phyloP scores from a whole-genome alignment of 441 rosid genomes.

The Populus hybrid region DNA sequence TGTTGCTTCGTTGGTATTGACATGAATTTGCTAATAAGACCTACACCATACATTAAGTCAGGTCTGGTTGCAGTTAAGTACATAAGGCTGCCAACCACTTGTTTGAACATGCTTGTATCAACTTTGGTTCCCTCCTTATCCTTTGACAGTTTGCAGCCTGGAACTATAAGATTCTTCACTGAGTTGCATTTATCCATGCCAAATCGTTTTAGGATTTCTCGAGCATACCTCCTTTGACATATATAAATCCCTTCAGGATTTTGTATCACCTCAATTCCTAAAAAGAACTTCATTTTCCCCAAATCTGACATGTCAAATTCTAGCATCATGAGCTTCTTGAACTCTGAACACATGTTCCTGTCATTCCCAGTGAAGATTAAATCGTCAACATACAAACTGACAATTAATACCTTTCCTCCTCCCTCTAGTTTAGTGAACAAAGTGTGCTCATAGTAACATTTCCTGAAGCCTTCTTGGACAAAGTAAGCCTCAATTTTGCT shows the following conservation, averaged over 20 bases:
- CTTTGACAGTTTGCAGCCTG: not conserved
- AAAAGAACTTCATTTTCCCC: not conserved
- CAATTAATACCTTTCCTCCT: not conserved
- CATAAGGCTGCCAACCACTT: not conserved
- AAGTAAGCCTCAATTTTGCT: not conserved
- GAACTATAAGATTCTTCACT: not conserved
- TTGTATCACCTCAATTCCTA: too few relatives aligned
- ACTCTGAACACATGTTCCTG: not conserved
- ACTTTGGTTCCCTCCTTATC: not conserved
- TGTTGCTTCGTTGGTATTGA: not conserved
- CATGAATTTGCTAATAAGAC: not conserved
- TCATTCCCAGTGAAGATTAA: not conserved
- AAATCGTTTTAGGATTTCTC: conserved; percentile 1
- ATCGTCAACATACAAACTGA: not conserved
- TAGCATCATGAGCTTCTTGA: not conserved
- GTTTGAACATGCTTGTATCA: not conserved
- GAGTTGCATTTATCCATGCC: not conserved
- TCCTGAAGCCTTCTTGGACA: not conserved
- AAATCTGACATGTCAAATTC: not conserved
- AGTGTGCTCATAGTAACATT: not conserved
- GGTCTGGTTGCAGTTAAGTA: not conserved
- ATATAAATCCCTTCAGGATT: not conserved
- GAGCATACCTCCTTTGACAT: conserved; percentile 1
- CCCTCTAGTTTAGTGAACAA: not conserved
- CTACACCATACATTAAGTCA: not conserved